Base-by-base conservation (phyloP, 106 monocot genomes). In the Platanthera zijinensis region DNA sequence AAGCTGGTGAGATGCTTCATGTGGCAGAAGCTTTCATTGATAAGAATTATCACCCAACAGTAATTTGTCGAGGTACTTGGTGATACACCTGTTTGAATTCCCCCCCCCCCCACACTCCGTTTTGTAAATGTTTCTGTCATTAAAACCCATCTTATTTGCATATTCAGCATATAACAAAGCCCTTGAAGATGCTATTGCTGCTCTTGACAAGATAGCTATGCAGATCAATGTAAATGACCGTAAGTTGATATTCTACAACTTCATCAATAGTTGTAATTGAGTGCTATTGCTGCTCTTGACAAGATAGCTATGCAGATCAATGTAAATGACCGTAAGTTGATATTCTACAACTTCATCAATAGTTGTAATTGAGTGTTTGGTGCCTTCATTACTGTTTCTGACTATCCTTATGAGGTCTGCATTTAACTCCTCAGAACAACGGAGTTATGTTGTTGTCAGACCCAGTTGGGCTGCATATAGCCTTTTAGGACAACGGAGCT, bases 1-100 rank as follows among this genome's bases (percentile, higher is more conserved):
- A 74, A 99, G 97, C 91, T 91, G 97, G 97, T 52, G 94, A 99
- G 85, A 85, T 99, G 87, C 91, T 99, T 63, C 97, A 99, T 85
- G 97, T 99, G 80, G 97, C 88, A 6, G 86, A 91, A 77, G 85
- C 91, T 17, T 99, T 99, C 69, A 99, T 94, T 83, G 87, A 99
- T 72, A 93, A 90, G 75, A 89, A 81, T 54, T 99, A 84, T 77
- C 97, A 99, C 75, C 94, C 97, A 50, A 91, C 97, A 75, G 91
- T 99, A 50, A 92, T 99, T 74, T 94, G 97, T 67, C 84, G 94
- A 86, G 93, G 97, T 99, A 88, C 75, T 78, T 50, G n/a, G 72
- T 82, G 21, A 76, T 39, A 10, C 9, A 66, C 8, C 21, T 32
- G 25, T 7, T 66, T 32, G 30, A 66, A 19, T 25, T 0, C 30